phyloP scores from a whole-genome alignment of 805 yeast genomes.

The Zygosaccharomyces bisporus region DNA sequence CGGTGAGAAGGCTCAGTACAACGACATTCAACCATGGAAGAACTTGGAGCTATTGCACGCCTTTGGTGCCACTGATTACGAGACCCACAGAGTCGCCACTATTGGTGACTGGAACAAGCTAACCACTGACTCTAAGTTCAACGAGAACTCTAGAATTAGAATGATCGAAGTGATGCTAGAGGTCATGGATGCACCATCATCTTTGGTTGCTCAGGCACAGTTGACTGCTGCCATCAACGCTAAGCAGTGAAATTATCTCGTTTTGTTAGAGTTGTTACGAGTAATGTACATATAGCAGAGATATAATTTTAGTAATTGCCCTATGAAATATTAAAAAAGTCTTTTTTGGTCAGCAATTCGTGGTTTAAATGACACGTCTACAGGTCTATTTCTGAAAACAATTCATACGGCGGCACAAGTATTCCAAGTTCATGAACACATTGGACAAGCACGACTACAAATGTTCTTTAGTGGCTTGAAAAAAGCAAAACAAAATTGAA shows the following conservation, averaged over 20 bases:
- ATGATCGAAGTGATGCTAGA: conserved; percentile 65
- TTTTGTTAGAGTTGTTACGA: conserved; percentile 3
- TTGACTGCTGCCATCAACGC: conserved; percentile 50
- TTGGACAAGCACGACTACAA: too few species aligned
- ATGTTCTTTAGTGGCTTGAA: too few species aligned
- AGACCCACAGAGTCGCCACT: conserved; percentile 50
- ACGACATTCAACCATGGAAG: conserved; percentile 66
- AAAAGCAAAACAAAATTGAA: too few species aligned
- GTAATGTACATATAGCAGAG: neutral
- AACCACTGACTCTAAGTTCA: conserved; percentile 46
- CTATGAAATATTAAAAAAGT: neutral
- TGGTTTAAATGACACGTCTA: too few species aligned
- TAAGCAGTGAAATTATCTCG: conserved; percentile 27
- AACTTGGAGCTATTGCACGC: conserved; percentile 53
- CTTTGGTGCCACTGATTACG: conserved; percentile 49
- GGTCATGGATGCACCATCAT: conserved; percentile 65
- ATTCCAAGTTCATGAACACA: too few species aligned
- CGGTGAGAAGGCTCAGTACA: conserved; percentile 61
- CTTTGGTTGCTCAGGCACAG: conserved; percentile 64
- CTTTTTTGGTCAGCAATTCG: too few species aligned
- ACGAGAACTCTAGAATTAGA: conserved; percentile 56
- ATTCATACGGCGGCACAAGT: too few species aligned
- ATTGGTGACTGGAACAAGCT: conserved; percentile 56
- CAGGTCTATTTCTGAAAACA: too few species aligned
- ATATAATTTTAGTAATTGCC: conserved; percentile 1